Evolutionary conservation across 2,329 filamentous ascomycete species (phyloP).

Genomic region (Aspergillus sp.): DNA sequence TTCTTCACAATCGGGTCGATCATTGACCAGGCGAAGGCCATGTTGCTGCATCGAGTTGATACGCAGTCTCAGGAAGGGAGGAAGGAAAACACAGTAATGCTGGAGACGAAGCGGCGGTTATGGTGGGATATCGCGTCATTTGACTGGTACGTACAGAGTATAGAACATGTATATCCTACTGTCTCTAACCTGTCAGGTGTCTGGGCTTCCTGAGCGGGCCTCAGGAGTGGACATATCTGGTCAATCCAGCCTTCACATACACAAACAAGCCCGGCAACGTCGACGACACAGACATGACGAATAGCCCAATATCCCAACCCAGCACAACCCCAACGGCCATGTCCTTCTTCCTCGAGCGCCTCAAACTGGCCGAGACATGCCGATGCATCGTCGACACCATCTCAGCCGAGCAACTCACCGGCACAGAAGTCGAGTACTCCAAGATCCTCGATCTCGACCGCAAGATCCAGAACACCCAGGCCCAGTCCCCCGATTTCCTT

Average conservation of each 20-base stretch:
- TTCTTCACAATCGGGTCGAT: slow-evolving; percentile 27
- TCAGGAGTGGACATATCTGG: slow-evolving; percentile 45
- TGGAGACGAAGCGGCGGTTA: slow-evolving; percentile 42
- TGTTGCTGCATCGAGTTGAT: slow-evolving; percentile 40
- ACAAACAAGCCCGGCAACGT: slow-evolving; percentile 45
- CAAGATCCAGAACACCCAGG: slow-evolving; percentile 32
- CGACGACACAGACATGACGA: slow-evolving; percentile 39
- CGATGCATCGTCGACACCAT: slow-evolving; percentile 42
- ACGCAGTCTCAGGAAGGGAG: slow-evolving; percentile 18
- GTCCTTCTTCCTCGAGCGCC: slow-evolving; percentile 46
- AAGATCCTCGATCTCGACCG: slow-evolving; percentile 41
- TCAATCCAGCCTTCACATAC: slow-evolving; percentile 43
- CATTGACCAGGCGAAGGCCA: slow-evolving; percentile 32
- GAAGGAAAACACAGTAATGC: slow-evolving; percentile 22
- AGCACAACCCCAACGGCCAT: slow-evolving; percentile 42
- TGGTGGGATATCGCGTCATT: slow-evolving; percentile 47
- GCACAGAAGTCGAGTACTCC: slow-evolving; percentile 33
- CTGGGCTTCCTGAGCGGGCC: slow-evolving; percentile 43
- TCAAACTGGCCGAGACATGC: slow-evolving; percentile 43
- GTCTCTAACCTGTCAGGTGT: slow-evolving; percentile 28
- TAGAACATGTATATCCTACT: no score
- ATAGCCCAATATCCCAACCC: slow-evolving; percentile 23
- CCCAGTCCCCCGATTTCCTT: slow-evolving; percentile 38
- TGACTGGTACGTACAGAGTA: slow-evolving; percentile 38
- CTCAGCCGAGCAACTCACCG: slow-evolving; percentile 25